phyloP scores from a whole-genome alignment of 345 rosid species.

The Camelina hispida region DNA sequence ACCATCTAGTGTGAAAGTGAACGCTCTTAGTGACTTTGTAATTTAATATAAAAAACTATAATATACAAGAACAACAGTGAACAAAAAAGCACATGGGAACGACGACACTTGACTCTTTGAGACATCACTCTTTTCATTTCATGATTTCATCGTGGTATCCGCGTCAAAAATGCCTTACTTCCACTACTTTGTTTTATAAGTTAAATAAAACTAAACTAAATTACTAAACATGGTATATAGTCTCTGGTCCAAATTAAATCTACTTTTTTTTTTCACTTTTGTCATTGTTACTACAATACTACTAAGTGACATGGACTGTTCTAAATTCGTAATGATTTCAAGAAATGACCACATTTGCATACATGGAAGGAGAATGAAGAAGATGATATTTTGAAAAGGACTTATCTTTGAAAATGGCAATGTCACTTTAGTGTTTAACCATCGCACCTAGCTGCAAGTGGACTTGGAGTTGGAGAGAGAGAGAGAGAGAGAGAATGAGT shows the following conservation, averaged over 20 bases:
- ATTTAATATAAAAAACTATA: not conserved
- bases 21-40: not conserved
- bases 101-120: slow-evolving; percentile 23
- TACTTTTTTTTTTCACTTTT: slow-evolving; percentile 20
- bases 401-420: slow-evolving; percentile 33
- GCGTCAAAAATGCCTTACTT: slow-evolving; percentile 38
- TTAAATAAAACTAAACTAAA: slow-evolving; percentile 9
- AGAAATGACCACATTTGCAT: slow-evolving; percentile 30
- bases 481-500: slow-evolving; percentile 28
- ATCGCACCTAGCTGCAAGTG: slow-evolving; percentile 40
- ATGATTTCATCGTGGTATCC: slow-evolving; percentile 38
- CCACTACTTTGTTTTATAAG: slow-evolving; percentile 21
- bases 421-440: slow-evolving; percentile 37
- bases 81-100: slow-evolving; percentile 41
- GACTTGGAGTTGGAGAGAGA: slow-evolving; percentile 26
- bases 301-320: slow-evolving; percentile 29
- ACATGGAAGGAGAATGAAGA: slow-evolving; percentile 26
- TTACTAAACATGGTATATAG: slow-evolving; percentile 29
- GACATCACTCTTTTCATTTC: slow-evolving; percentile 28
- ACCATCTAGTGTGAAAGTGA: not conserved
- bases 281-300: slow-evolving; percentile 16
- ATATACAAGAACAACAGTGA: not conserved
- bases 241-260: slow-evolving; percentile 23
- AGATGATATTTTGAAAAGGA: slow-evolving; percentile 31
- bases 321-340: slow-evolving; percentile 40